Base-by-base conservation (phyloP, 768 basidiomycete genomes). In the Infundibulicybe gibba region DNA sequence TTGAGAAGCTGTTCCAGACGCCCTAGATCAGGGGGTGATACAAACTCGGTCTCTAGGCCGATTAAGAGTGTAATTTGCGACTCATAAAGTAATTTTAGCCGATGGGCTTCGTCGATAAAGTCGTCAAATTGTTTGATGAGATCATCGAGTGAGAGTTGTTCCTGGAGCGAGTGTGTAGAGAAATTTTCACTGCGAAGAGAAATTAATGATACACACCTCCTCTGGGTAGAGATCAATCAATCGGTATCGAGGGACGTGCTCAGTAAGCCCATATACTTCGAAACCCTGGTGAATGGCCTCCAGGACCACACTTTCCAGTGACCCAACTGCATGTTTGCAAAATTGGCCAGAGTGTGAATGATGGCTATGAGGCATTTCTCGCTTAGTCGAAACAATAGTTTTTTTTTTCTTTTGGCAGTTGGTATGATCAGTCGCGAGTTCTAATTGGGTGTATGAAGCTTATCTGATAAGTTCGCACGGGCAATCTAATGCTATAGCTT, bases 261-360 rank as follows among this genome's bases (percentile, higher is more conserved):
- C 97, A 3, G 86, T 90, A 49, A 98, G 70, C 1, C 94, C 93
- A 60, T 85, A 98, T 0, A 87, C 71, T 49, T 77, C 69, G 61
- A 98, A 98, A 0, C 83, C 79, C 61, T 87, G 79, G 6, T 68
- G 62, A 47, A 95, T 85, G 32, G 95, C 94, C 54, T 87, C 86
- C 14, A 72, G 60, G 3, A 97, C 87, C 13, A 94, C 85, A 3
- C 90, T 81, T 56, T 94, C 85, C 33, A 99, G 73, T 1, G 74
- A 69, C 6, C 93, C 93, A 11, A 73, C 71, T 2, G 92, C 95
- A 60, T 97, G 94, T 53, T 81, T 85, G 71, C 94, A 95, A 68
- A 94, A 95, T 58, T 94, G 85, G 25, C 94, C 93, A 0, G 91
- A 95, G 59, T 97, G 93, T 15, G 89, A 92, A 65, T 94, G 92